Evolutionary conservation across 192 early-diverging fungal species (phyloP), one percentile per base, ranked within the genome.

Genomic region (Anaeromyces robustus): DNA sequence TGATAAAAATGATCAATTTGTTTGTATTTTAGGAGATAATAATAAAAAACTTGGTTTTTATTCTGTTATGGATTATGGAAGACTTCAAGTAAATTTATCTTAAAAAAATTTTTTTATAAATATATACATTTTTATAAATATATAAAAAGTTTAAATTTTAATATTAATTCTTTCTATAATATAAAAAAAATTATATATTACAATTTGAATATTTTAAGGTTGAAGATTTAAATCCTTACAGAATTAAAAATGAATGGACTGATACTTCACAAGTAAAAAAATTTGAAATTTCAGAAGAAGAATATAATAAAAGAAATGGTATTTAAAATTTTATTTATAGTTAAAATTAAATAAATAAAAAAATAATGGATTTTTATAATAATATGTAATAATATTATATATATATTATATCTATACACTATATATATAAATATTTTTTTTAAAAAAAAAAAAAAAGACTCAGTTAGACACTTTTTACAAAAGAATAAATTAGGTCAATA

Each of bases 181-280:
- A 26, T 30, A 34, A 14, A 68, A 32, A 78, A 39, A 79, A 16
- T n/a, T 30, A 30, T n/a, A 22, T 77, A 43, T 30, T 18, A 26
- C n/a, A n/a, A n/a, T 18, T 26, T 78, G 84, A 19, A 30, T 29
- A 81, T 34, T 16, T 78, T 7, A 82, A 94, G 89, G 92, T 95
- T 31, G 82, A 85, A 22, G 92, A 95, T 83, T 82, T 87, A 7
- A 94, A 95, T 82, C 93, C 94, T 30, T 87, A 86, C 77, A 84
- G 87, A 19, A 80, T 86, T 77, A 88, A 86, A 78, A 90, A 93
- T 43, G 92, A 95, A 82, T 98, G 87, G 85, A 94, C 89, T 43
- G 97, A 99, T 86, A 85, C 94, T 6, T 94, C 94, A 12, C 88
- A 93, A 77, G 97, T 99, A 29, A 89, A 98, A 81, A 99, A 99